Conservation (phyloP, 1,284 basidiomycete genomes). For the Leccinum pachyderme region DNA sequence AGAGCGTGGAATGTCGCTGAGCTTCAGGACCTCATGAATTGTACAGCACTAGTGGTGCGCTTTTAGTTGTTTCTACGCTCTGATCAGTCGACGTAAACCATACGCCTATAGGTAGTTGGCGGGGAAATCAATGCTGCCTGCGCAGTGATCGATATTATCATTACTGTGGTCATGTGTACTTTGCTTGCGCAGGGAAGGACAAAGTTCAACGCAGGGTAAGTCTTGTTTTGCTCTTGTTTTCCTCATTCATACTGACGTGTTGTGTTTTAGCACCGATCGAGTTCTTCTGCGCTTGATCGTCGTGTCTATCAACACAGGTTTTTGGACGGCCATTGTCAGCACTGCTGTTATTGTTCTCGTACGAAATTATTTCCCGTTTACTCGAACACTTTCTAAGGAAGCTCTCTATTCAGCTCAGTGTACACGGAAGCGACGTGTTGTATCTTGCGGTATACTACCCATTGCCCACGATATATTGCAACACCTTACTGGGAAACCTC, state of each 20-base stretch:
- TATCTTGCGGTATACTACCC: background rate
- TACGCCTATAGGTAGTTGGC: background rate
- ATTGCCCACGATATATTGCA: background rate
- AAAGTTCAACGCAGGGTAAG: background rate
- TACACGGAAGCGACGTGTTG: background rate
- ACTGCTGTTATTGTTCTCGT: background rate
- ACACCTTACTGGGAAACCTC: background rate
- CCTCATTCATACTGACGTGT: background rate
- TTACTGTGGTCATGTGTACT: background rate
- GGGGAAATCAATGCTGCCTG: background rate
- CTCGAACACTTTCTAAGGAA: background rate
- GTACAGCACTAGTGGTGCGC: background rate
- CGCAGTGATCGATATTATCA: background rate
- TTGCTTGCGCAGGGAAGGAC: slow-evolving; percentile 1
- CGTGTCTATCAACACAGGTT: background rate
- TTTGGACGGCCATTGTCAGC: background rate
- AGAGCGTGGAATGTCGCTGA: background rate
- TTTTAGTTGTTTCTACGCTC: background rate
- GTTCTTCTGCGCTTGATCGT: background rate
- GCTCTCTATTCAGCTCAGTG: background rate
- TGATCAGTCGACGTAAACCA: background rate
- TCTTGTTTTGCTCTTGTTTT: background rate
- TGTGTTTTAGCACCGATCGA: background rate
- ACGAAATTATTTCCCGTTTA: background rate
- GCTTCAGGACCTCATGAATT: background rate